Evolutionary conservation across 345 rosid genomes (phyloP).

Genomic region (Microthlaspi erraticum): DNA sequence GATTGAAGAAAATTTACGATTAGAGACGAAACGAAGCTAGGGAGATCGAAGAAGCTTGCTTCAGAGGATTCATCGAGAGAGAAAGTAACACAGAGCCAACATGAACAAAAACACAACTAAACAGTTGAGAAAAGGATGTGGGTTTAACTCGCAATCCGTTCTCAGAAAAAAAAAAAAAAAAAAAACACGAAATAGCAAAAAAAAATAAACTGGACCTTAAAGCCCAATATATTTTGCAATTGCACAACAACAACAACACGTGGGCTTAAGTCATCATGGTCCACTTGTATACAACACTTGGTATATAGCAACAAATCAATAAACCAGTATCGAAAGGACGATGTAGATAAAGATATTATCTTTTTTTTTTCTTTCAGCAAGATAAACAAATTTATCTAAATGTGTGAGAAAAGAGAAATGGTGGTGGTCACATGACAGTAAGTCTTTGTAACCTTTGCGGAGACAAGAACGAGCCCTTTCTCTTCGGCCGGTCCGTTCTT

Average conservation of each 20-base stretch:
- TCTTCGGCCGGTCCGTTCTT: constrained; percentile 34
- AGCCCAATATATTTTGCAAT: too few relatives aligned
- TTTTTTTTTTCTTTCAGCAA: too few relatives aligned
- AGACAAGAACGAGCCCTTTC: constrained; percentile 43
- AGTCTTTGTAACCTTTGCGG: constrained; percentile 42
- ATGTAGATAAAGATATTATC: background rate
- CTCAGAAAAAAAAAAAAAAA: background rate
- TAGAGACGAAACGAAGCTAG: constrained; percentile 23
- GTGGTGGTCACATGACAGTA: constrained; percentile 40
- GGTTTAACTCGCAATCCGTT: background rate
- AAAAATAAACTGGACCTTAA: background rate
- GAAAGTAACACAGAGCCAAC: constrained; percentile 12
- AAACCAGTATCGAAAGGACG: background rate
- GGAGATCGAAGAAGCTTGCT: constrained; percentile 29
- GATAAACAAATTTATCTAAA: background rate
- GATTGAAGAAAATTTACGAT: constrained; percentile 19
- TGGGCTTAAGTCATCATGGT: too few relatives aligned
- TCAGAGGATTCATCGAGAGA: constrained; percentile 32
- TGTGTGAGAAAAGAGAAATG: constrained; percentile 16
- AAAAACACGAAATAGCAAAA: background rate
- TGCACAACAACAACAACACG: too few relatives aligned
- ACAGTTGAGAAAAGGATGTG: constrained; percentile 9
- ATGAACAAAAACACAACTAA: constrained; percentile 10
- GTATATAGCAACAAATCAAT: too few relatives aligned
- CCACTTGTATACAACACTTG: too few relatives aligned